Conservation (phyloP, 768 basidiomycete species). For the Podaxis sp. region DNA sequence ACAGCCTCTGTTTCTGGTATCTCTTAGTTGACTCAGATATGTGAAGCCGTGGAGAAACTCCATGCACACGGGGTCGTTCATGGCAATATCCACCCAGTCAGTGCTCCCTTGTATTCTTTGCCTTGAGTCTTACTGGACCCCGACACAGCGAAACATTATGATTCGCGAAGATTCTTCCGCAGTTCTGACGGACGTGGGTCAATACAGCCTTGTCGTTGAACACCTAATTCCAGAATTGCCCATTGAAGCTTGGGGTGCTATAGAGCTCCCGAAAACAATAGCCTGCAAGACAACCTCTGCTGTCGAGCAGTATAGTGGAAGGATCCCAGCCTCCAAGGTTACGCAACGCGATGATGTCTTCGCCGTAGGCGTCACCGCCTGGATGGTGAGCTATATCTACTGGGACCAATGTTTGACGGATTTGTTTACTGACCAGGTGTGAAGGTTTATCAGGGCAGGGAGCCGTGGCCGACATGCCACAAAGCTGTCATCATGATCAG, state of each 20-base stretch:
- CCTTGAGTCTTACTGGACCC: too few relatives aligned
- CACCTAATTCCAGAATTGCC: neutral
- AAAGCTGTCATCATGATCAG: neutral
- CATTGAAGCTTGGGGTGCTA: neutral
- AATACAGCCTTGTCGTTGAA: neutral
- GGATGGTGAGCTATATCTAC: neutral
- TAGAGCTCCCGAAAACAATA: neutral
- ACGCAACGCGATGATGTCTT: conserved; percentile 2
- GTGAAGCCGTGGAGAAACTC: neutral
- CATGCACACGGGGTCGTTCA: neutral
- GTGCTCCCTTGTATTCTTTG: neutral
- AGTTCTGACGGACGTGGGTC: neutral
- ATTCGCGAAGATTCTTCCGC: neutral
- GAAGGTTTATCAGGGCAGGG: neutral
- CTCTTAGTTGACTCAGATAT: neutral
- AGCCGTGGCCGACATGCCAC: neutral
- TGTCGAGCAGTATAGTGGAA: neutral
- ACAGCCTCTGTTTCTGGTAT: too few relatives aligned
- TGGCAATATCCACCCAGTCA: conserved; percentile 3
- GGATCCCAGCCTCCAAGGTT: neutral
- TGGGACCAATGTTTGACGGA: neutral
- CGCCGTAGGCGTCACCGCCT: neutral
- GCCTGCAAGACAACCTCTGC: neutral
- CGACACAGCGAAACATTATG: conserved; percentile 1
- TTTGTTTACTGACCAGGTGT: neutral